A percentile compares a stretch with the other conserved stretches of the same genome.
Conservation (phyloP, 75 land plant genomes). For the Cryptomeria japonica region DNA sequence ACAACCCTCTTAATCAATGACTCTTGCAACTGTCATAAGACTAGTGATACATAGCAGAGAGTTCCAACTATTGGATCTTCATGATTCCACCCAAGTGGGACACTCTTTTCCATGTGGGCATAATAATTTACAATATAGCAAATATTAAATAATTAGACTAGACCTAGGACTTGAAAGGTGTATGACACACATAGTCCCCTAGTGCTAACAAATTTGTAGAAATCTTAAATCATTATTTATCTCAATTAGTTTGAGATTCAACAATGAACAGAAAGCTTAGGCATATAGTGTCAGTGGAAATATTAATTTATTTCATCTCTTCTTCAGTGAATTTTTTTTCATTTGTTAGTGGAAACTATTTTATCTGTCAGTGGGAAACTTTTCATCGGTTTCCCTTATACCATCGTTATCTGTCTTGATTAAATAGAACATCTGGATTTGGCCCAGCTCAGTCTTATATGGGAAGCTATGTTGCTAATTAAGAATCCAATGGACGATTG, state of each 20-base stretch:
- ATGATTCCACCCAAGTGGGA: too few relatives aligned
- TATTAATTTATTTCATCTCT: not conserved
- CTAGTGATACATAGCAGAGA: too few relatives aligned
- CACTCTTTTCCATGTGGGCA: too few relatives aligned
- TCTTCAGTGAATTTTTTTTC: not conserved
- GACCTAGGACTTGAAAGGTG: too few relatives aligned
- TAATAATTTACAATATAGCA: too few relatives aligned
- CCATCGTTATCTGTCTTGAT: not conserved
- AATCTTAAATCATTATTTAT: not conserved
- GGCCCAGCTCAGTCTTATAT: not conserved
- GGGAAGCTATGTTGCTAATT: not conserved
- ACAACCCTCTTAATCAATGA: too few relatives aligned
- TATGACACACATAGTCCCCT: too few relatives aligned
- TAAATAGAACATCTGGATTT: not conserved
- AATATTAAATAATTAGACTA: too few relatives aligned
- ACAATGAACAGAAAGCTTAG: not conserved
- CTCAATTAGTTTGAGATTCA: not conserved
- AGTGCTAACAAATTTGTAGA: too few relatives aligned
- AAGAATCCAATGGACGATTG: not conserved
- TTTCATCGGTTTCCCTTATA: not conserved
- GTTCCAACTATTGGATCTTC: too few relatives aligned
- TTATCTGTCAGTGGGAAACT: not conserved
- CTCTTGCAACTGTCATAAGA: too few relatives aligned
- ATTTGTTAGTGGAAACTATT: not conserved
- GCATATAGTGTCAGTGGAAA: not conserved